These are phyloP conservation scores for Dillenia turbinata DNA, from an alignment of 164 flowering plant genomes.

Conservation along the genomic window DNA sequence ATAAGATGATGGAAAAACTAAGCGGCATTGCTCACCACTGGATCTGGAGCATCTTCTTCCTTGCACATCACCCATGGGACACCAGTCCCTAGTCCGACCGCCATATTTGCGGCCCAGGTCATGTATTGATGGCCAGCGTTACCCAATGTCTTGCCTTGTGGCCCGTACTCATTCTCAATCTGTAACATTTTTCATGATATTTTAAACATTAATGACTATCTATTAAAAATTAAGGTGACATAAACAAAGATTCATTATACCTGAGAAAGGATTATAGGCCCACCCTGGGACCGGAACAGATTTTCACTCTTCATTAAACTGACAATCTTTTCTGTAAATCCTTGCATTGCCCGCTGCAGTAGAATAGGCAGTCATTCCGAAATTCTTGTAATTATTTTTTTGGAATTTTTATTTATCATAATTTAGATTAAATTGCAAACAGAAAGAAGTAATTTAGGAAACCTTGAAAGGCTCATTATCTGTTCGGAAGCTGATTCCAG, in stretches of 20 bases:
- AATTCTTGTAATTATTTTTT: no score
- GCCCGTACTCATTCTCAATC: constrained; percentile 86
- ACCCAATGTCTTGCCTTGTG: constrained; percentile 47
- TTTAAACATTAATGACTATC: not conserved
- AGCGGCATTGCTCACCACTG: constrained; percentile 42
- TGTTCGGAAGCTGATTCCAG: constrained; percentile 91
- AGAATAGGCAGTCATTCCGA: not conserved
- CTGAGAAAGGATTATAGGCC: constrained; percentile 86
- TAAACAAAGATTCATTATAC: constrained; percentile 21
- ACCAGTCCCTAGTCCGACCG: constrained; percentile 56
- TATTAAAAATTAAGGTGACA: not conserved
- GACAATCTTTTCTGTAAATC: constrained; percentile 73
- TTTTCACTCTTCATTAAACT: constrained; percentile 63
- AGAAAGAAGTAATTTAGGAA: not conserved
- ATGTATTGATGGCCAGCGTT: constrained; percentile 52
- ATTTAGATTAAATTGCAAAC: not conserved
- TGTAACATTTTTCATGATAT: constrained; percentile 10
- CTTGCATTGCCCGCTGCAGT: constrained; percentile 72
- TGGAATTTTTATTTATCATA: no score
- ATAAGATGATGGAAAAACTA: not conserved
- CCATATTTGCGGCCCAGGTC: constrained; percentile 85
- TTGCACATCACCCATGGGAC: constrained; percentile 94
- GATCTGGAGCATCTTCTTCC: constrained; percentile 83
- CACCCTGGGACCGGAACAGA: constrained; percentile 81
- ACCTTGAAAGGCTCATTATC: constrained; percentile 95